Evolutionary conservation across 306 rosid species (phyloP), one percentile per base, ranked within the genome.

Genomic region (Geum urbanum): DNA sequence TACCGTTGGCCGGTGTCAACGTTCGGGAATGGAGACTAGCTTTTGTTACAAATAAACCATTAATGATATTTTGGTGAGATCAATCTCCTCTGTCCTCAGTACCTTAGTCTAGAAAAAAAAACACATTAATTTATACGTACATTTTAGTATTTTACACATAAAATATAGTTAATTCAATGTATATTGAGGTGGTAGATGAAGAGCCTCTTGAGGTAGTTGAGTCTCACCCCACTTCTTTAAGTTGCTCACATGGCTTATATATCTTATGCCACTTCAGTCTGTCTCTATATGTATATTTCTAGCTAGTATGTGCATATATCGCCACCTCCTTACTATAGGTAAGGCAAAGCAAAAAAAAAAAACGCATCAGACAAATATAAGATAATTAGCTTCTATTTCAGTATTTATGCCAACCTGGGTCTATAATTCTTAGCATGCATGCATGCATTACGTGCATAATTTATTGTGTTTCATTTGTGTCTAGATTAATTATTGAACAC

Each of bases 141-240:
- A 32, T 32, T 32, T 32, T 32, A 32, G 3, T 32, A 3, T 32
- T 32, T 32, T 32, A 32, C 20, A 35, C 45, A 13, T 32, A 35
- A 59, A 32, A 5, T 24, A 0, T 22, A 13, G 18, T 59, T 35
- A 7, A 6, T 47, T 66, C 19, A 66, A 66, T 15, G 41, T 1
- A 7, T 56, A 47, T 6, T 24, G 56, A 66, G 44, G 70, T 27
- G 55, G 44, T 39, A 56, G 49, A 56, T 20, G 64, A 22, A 43
- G 32, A 43, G 45, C 66, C 49, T 22, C 19, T 56, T 64, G 10
- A 19, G 27, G 69, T 72, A 41, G 77, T 67, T 65, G 61, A 66
- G 45, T 72, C 60, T 56, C 64, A 61, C 74, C 78, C 71, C 82
- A 73, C 71, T 22, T 4, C 73, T 62, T 78, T 78, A 69, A 52